Conservation (phyloP, 1,284 basidiomycete genomes). For the Earliella scabrosa region DNA sequence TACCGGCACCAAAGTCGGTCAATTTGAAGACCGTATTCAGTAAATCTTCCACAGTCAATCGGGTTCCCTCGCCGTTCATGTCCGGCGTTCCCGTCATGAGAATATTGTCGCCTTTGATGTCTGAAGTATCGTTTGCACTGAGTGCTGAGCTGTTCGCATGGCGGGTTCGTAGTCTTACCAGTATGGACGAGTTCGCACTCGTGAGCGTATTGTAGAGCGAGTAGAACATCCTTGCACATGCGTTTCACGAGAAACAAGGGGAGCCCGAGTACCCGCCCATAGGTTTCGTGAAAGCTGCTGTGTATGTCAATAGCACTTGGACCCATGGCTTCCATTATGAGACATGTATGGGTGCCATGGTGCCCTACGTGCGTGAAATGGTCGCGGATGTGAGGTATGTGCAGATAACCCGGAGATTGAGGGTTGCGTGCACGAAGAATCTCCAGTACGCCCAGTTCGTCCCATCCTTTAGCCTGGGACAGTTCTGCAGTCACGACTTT, state of each 20-base stretch:
- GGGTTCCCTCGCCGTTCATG: neutral
- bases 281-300: too few species aligned
- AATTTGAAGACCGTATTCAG: neutral
- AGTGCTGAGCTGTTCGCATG: neutral
- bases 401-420: neutral
- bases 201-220: neutral
- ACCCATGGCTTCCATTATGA: neutral
- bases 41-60: neutral
- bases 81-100: neutral
- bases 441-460: neutral
- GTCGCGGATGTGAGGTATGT: neutral
- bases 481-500: neutral
- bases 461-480: neutral
- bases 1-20: slow-evolving; percentile 8
- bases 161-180: neutral
- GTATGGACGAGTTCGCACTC: neutral
- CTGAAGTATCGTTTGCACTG: neutral
- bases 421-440: neutral
- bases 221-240: neutral
- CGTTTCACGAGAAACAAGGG: neutral
- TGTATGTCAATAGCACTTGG: neutral
- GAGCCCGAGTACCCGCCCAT: too few species aligned
- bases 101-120: slow-evolving; percentile 13
- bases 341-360: neutral
- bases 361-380: neutral